Evolutionary conservation across 805 yeast genomes (phyloP).

Genomic region (Pichia membranifaciens): DNA sequence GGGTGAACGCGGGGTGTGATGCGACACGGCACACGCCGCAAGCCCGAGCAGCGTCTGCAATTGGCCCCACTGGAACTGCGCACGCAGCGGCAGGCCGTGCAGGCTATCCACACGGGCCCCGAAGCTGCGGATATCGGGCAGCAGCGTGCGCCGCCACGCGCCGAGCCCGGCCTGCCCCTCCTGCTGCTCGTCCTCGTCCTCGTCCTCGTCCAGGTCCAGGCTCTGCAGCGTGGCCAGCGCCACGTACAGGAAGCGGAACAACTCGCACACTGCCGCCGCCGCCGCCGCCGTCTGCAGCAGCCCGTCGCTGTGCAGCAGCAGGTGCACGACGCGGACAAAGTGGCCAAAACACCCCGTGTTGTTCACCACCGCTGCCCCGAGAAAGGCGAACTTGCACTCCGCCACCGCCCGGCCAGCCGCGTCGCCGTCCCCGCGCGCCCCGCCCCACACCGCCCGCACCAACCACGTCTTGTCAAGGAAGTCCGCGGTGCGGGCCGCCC

Average conservation of each 20-base stretch:
- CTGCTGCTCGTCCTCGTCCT: too few species aligned
- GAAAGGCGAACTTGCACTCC: background rate
- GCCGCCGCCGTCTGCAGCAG: background rate
- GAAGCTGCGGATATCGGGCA: too few species aligned
- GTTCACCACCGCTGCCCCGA: background rate
- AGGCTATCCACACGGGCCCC: too few species aligned
- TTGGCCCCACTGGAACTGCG: too few species aligned
- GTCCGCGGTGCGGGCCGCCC: slow-evolving; percentile 33
- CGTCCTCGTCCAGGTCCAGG: background rate
- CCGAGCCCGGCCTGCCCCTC: too few species aligned
- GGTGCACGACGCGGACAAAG: background rate
- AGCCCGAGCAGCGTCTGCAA: too few species aligned
- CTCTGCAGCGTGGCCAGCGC: background rate
- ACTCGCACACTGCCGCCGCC: background rate
- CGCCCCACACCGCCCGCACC: slow-evolving; percentile 29
- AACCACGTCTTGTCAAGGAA: slow-evolving; percentile 61
- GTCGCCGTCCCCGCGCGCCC: slow-evolving; percentile 14
- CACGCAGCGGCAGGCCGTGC: too few species aligned
- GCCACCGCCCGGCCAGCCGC: background rate
- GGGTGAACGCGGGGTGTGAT: too few species aligned
- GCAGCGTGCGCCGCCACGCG: too few species aligned
- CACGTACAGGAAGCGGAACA: background rate
- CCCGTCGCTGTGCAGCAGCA: background rate
- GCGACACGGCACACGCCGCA: too few species aligned
- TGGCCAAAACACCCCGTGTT: background rate